These are phyloP conservation scores for Eucalyptus dawsonii DNA, from an alignment of 345 rosid species.

Conservation along the genomic window DNA sequence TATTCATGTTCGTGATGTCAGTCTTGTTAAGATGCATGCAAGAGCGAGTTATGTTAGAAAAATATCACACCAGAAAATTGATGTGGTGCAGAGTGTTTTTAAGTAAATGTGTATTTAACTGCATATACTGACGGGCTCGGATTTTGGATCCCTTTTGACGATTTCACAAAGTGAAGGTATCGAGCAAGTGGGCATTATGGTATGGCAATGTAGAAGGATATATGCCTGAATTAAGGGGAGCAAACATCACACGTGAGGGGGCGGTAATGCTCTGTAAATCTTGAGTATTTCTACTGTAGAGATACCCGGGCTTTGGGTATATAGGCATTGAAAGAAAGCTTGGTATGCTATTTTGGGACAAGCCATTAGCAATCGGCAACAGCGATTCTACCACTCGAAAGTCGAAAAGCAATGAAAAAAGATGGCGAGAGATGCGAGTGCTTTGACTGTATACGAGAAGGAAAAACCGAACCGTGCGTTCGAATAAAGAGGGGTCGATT, in stretches of 20 bases:
- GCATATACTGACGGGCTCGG: accelerated
- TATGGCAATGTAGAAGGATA: no score
- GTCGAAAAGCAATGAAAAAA: not conserved
- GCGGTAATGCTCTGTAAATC: no score
- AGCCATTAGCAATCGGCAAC: not conserved
- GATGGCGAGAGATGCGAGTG: not conserved
- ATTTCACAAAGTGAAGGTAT: no score
- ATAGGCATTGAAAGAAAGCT: not conserved
- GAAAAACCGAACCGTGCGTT: not conserved
- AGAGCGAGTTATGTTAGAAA: no score
- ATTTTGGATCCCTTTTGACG: no score
- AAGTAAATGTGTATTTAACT: no score
- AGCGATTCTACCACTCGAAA: not conserved
- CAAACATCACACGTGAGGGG: no score
- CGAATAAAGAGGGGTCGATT: not conserved
- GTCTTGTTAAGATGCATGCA: accelerated
- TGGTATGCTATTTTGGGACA: not conserved
- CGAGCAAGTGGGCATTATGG: no score
- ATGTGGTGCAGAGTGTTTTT: accelerated
- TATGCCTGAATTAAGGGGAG: no score
- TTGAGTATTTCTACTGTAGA: not conserved
- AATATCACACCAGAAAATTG: accelerated
- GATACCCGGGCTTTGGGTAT: not conserved
- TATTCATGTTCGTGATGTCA: not conserved
- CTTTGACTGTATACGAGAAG: not conserved